phyloP scores from a whole-genome alignment of 257 asterid genomes.

The Verbascum thapsus region DNA sequence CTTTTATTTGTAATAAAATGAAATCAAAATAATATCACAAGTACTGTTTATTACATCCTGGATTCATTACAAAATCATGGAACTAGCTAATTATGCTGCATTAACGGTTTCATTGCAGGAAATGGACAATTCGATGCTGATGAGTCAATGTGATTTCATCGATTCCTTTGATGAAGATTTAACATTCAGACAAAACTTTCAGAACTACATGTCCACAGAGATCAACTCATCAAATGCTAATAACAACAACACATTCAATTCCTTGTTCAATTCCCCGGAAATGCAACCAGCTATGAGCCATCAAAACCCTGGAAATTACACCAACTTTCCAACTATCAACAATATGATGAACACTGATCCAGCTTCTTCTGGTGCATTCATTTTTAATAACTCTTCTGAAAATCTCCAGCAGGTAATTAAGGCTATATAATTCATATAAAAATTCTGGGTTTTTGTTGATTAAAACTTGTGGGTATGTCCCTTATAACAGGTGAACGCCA shows the following conservation, averaged over 20 bases:
- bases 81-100: not conserved
- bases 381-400: not conserved
- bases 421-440: no score
- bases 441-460: not conserved
- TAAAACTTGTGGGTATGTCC: not conserved
- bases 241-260: not conserved
- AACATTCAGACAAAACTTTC: not conserved
- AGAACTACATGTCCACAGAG: slow-evolving; percentile 13
- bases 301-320: not conserved
- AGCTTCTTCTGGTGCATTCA: slow-evolving; percentile 14
- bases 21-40: no score
- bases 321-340: slow-evolving; percentile 1
- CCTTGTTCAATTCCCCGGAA: not conserved
- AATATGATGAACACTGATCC: not conserved
- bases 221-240: not conserved
- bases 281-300: not conserved
- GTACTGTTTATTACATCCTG: no score
- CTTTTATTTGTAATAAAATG: no score
- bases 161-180: slow-evolving; percentile 32
- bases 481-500: not conserved
- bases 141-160: slow-evolving; percentile 20
- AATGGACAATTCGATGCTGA: slow-evolving; percentile 21
- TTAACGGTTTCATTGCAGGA: slow-evolving; percentile 1
- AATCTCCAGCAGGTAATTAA: no score
- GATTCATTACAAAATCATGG: no score